Evolutionary conservation across 2,329 filamentous ascomycete genomes (phyloP).

Genomic region (Colletotrichum australisinense): DNA sequence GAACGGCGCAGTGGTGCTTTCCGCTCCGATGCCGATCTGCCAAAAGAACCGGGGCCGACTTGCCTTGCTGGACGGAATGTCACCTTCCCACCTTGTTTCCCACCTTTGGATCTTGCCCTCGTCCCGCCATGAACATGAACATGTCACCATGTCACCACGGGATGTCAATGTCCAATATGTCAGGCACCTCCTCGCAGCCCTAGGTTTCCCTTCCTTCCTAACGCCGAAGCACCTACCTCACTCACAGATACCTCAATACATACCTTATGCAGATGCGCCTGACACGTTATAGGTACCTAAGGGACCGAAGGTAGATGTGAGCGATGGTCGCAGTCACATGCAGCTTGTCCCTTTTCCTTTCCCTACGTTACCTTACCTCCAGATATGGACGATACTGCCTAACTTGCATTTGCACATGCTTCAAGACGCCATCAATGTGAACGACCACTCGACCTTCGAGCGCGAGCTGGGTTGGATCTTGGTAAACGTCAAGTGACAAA

Average conservation of each 20-base stretch:
- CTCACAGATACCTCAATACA: too few species aligned
- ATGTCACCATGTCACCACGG: background rate
- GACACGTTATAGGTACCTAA: background rate
- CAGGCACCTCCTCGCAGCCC: background rate
- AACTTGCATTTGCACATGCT: slow-evolving; percentile 24
- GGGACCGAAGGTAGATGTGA: background rate
- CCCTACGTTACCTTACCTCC: background rate
- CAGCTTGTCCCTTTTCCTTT: background rate
- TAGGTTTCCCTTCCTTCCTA: background rate
- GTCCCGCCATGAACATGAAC: too few species aligned
- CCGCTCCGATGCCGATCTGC: background rate
- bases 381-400: background rate
- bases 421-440: background rate
- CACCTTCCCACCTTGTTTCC: background rate
- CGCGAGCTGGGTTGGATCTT: background rate
- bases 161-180: background rate
- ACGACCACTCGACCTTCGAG: background rate
- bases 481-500: slow-evolving; percentile 2
- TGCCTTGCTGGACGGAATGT: background rate
- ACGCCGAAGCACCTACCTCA: too few species aligned
- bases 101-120: too few species aligned
- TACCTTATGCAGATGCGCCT: background rate
- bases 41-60: background rate
- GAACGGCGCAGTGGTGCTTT: background rate
- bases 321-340: background rate